Evolutionary conservation across 331 rosid species (phyloP).

Genomic region (Cucumis variabilis): DNA sequence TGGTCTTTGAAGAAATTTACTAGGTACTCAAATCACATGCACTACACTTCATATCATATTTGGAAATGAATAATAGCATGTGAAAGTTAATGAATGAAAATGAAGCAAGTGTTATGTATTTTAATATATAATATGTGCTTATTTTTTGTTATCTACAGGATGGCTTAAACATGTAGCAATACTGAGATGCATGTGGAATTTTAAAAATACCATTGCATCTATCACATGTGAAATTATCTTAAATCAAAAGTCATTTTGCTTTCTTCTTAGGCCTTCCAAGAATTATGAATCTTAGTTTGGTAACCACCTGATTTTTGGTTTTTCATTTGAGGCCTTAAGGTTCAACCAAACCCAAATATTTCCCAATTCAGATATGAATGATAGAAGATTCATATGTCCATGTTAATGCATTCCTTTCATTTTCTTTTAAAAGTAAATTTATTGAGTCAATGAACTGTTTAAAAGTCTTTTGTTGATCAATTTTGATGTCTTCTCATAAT

Average conservation of each 20-base stretch:
- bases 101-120: background rate
- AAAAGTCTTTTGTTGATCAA: conserved; percentile 3
- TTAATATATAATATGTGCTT: background rate
- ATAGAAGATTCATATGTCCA: background rate
- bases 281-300: background rate
- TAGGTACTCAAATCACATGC: background rate
- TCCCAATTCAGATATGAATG: background rate
- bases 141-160: background rate
- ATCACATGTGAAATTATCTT: background rate
- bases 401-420: background rate
- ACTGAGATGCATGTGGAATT: background rate
- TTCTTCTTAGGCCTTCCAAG: background rate
- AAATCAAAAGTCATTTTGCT: background rate
- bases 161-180: background rate
- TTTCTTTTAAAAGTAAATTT: background rate
- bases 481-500: background rate
- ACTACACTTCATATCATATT: background rate
- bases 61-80: background rate
- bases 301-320: no score
- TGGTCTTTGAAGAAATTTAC: background rate
- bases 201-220: background rate
- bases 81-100: background rate
- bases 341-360: no score
- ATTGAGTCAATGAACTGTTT: background rate
- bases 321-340: no score